Conservation (phyloP, 306 rosid genomes). For the Abrus pulchellus region DNA sequence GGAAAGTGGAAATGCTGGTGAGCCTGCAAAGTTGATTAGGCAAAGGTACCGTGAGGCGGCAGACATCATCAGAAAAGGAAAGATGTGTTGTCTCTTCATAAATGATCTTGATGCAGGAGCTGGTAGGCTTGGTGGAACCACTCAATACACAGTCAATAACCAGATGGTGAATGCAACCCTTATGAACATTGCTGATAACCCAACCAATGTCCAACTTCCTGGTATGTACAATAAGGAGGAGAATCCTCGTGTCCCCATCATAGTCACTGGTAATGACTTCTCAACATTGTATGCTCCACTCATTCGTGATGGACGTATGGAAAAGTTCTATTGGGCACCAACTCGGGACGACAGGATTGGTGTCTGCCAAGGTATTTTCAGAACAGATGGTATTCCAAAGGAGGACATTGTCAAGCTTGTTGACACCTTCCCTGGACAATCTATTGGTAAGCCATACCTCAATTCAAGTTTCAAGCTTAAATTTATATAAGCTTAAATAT, state of each 20-base stretch:
- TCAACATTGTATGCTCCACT: constrained; percentile 85
- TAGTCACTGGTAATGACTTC: constrained; percentile 80
- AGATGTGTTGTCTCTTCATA: constrained; percentile 85
- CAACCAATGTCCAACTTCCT: constrained; percentile 82
- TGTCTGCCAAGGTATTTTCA: constrained; percentile 75
- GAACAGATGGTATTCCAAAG: constrained; percentile 53
- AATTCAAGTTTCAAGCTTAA: constrained; percentile 10
- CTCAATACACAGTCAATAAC: constrained; percentile 85
- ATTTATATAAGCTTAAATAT: not conserved
- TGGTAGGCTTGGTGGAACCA: constrained; percentile 77
- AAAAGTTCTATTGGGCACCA: constrained; percentile 87
- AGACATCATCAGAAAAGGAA: constrained; percentile 73
- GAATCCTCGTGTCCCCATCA: constrained; percentile 75
- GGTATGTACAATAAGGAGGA: constrained; percentile 86
- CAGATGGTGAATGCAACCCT: constrained; percentile 89
- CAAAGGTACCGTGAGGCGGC: constrained; percentile 92
- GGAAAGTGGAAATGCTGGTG: constrained; percentile 97
- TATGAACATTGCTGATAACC: constrained; percentile 86
- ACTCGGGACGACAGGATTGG: constrained; percentile 77
- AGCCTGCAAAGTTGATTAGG: constrained; percentile 89
- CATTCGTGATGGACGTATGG: constrained; percentile 89
- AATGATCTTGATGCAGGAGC: constrained; percentile 90
- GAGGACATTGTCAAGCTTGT: constrained; percentile 72
- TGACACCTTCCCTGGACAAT: constrained; percentile 78
- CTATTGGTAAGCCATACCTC: constrained; percentile 63